phyloP scores from a whole-genome alignment of 495 filamentous ascomycete genomes.

The Aspergillus avenaceus region DNA sequence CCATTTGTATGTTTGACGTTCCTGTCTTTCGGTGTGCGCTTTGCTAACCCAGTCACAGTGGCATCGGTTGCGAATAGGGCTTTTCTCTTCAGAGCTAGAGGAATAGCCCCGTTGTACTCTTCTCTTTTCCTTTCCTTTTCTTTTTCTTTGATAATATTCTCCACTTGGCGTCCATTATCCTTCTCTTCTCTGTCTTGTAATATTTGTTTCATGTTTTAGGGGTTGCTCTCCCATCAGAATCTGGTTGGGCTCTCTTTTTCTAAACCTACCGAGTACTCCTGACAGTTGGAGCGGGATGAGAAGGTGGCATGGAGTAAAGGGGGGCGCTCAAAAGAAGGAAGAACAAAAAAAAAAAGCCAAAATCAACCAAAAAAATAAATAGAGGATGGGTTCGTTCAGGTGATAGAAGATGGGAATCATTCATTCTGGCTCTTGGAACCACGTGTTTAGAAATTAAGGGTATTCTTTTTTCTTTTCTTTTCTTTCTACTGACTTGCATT shows the following conservation, averaged over 20 bases:
- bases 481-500: background rate
- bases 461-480: background rate
- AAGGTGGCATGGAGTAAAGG: background rate
- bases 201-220: constrained; percentile 1
- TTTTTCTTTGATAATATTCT: constrained; percentile 15
- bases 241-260: background rate
- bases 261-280: background rate
- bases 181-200: constrained; percentile 4
- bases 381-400: background rate
- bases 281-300: background rate
- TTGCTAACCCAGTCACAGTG: constrained; percentile 33
- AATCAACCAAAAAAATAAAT: background rate
- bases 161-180: constrained; percentile 17
- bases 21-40: background rate
- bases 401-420: constrained; percentile 2
- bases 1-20: constrained; percentile 63
- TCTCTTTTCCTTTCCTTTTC: constrained; percentile 12
- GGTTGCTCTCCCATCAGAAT: background rate
- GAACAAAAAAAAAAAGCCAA: background rate
- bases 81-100: constrained; percentile 41
- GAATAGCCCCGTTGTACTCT: constrained; percentile 32
- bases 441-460: constrained; percentile 5
- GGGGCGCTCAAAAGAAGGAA: background rate
- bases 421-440: background rate
- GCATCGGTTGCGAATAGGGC: constrained; percentile 47